These are phyloP conservation scores for Ampelomyces quisqualis DNA, from an alignment of 2,329 filamentous ascomycete genomes.

Conservation along the genomic window DNA sequence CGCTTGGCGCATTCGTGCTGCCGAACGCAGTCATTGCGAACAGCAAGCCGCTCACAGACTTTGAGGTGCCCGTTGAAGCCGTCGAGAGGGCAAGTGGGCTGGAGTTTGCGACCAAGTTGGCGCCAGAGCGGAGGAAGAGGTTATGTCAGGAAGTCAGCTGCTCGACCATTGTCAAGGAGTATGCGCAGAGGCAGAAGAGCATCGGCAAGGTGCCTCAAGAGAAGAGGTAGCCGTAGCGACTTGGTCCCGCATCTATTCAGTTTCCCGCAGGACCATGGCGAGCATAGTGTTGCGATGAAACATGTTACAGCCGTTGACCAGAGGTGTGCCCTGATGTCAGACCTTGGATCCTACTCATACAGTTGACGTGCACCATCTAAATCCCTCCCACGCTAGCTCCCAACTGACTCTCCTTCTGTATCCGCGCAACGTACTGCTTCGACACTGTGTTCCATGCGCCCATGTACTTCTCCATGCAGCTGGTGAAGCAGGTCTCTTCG, in stretches of 20 bases:
- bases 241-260: neutral
- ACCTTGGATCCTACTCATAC: neutral
- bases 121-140: constrained; percentile 69
- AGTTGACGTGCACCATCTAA: neutral
- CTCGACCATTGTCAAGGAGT: constrained; percentile 80
- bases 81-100: constrained; percentile 90
- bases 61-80: constrained; percentile 91
- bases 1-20: constrained; percentile 89
- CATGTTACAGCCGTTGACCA: neutral
- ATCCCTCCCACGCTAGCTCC: neutral
- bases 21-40: constrained; percentile 90
- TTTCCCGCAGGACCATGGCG: neutral
- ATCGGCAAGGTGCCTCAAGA: constrained; percentile 31
- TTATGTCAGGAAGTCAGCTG: constrained; percentile 87
- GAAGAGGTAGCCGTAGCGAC: constrained; percentile 2
- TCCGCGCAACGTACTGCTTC: constrained; percentile 51
- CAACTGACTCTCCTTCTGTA: constrained; percentile 46
- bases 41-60: constrained; percentile 81
- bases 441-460: constrained; percentile 54
- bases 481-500: constrained; percentile 53
- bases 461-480: constrained; percentile 61
- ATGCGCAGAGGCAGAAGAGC: constrained; percentile 58
- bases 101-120: constrained; percentile 83
- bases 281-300: neutral
- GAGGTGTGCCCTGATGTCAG: neutral